These are phyloP conservation scores for Hygrophoropsis aurantiaca DNA, from an alignment of 768 basidiomycete genomes.

Conservation along the genomic window DNA sequence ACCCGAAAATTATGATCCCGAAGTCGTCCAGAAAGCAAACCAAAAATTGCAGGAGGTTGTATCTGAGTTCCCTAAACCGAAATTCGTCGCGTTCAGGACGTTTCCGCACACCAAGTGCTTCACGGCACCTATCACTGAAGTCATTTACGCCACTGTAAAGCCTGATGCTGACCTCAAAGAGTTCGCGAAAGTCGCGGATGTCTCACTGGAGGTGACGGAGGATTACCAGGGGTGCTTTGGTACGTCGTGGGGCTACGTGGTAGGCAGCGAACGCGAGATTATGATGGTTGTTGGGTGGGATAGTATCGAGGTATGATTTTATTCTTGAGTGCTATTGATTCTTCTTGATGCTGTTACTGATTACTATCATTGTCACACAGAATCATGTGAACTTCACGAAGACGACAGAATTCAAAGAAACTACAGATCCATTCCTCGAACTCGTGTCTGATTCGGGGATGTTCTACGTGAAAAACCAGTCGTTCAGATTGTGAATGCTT, in stretches of 20 bases:
- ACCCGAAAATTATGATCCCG: background rate
- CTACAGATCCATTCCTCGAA: conserved; percentile 33
- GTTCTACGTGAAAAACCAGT: no score
- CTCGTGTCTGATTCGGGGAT: background rate
- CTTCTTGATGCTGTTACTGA: conserved; percentile 6
- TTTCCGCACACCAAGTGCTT: conserved; percentile 4
- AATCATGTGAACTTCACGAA: background rate
- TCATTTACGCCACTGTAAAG: background rate
- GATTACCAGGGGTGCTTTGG: background rate
- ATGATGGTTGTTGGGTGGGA: conserved; percentile 16
- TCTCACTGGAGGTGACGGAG: background rate
- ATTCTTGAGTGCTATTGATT: background rate
- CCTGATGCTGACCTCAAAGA: conserved; percentile 2
- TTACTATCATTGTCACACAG: background rate
- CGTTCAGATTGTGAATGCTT: no score
- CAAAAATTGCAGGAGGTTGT: background rate
- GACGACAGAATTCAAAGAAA: conserved; percentile 30
- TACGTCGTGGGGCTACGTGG: conserved; percentile 3
- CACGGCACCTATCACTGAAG: conserved; percentile 1
- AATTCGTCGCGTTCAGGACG: conserved; percentile 3
- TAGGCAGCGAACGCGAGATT: conserved; percentile 8
- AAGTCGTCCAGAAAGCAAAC: background rate
- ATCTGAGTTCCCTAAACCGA: background rate
- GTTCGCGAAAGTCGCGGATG: conserved; percentile 1
- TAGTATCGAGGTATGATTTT: conserved; percentile 11